Conservation (phyloP, 257 asterid species). For the Solanum clarkiae region DNA sequence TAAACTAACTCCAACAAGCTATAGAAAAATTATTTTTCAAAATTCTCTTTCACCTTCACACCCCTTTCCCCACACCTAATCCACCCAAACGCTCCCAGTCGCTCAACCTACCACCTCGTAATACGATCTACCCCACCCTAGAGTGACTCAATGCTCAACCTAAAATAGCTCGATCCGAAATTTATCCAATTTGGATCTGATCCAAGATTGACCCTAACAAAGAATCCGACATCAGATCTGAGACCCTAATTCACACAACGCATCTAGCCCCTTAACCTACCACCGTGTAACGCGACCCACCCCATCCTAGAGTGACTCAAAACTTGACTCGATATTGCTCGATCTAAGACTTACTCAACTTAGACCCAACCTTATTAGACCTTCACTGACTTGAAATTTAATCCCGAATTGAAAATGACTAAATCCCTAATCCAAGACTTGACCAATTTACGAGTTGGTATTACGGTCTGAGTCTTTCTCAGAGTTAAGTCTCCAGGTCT, state of each 20-base stretch:
- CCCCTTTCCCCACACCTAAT: not conserved
- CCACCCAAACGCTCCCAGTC: not conserved
- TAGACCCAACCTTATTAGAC: not conserved
- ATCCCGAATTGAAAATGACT: not conserved
- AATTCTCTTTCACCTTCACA: not conserved
- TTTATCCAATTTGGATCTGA: not conserved
- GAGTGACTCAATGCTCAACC: not conserved
- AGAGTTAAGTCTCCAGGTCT: too few species aligned
- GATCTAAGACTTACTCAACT: too few species aligned
- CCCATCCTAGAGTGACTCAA: not conserved
- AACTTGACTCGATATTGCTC: not conserved
- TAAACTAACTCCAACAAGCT: not conserved
- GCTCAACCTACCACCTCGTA: not conserved
- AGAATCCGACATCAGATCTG: not conserved
- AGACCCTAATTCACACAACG: not conserved
- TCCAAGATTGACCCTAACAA: not conserved
- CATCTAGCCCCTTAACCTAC: not conserved
- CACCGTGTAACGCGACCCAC: not conserved
- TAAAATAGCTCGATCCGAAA: not conserved
- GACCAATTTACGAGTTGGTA: not conserved
- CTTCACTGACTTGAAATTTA: fast-evolving
- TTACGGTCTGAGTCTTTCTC: not conserved
- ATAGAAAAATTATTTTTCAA: not conserved
- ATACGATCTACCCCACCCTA: not conserved
- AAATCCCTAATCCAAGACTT: not conserved